These are phyloP conservation scores for Blastocystis sp. DNA, from an alignment of 352 stramenopile genomes.

Conservation along the genomic window DNA sequence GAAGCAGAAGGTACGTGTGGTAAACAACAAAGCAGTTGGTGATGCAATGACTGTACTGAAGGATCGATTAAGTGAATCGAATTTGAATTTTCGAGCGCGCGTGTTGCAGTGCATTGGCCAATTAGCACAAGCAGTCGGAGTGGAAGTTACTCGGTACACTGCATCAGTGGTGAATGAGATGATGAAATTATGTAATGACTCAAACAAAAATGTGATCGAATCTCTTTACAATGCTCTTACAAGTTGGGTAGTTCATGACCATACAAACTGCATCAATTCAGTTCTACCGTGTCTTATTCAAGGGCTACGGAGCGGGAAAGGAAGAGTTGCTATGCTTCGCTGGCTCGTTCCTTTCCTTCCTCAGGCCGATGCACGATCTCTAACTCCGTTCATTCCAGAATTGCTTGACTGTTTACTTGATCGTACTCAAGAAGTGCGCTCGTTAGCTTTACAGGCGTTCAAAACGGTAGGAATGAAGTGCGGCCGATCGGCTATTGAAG, in stretches of 20 bases:
- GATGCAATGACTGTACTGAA: neutral
- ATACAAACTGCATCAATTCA: neutral
- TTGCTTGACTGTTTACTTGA: neutral
- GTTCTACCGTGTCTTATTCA: neutral
- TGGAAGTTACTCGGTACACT: neutral
- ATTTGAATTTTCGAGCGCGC: slow-evolving; percentile 17
- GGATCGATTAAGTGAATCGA: neutral
- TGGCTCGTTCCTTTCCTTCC: neutral
- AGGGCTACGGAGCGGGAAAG: neutral
- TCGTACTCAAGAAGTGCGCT: neutral
- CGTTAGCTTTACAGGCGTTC: neutral
- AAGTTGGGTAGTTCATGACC: neutral
- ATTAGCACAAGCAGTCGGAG: neutral
- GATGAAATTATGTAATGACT: neutral
- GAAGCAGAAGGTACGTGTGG: neutral
- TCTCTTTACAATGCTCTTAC: neutral
- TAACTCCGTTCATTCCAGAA: neutral
- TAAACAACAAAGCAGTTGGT: neutral
- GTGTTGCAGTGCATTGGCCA: neutral
- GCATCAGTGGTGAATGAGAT: neutral
- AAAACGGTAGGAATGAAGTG: neutral
- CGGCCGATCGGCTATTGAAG: neutral
- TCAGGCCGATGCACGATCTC: neutral
- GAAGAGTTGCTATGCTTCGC: neutral
- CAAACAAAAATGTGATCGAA: slow-evolving; percentile 13